Conservation (phyloP, 768 basidiomycete species). For the Phallus indusiatus region DNA sequence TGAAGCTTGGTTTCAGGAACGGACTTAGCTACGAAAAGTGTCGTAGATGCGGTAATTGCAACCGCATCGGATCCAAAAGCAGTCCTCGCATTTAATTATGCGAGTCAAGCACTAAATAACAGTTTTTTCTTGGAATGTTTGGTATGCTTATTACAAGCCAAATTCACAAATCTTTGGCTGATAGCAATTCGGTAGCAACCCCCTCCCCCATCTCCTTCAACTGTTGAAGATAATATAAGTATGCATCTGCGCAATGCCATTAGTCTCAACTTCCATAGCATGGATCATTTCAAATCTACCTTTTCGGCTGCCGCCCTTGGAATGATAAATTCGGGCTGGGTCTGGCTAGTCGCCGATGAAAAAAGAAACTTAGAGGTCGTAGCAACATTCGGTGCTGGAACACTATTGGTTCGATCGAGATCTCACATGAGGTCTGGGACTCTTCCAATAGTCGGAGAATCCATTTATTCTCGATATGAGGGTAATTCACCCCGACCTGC, state of each 20-base stretch:
- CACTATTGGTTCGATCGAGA: constrained; percentile 67
- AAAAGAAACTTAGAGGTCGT: constrained; percentile 57
- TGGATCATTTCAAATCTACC: constrained; percentile 61
- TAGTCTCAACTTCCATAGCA: constrained; percentile 45
- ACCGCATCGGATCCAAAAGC: constrained; percentile 49
- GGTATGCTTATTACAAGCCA: constrained; percentile 37
- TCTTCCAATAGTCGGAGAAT: constrained; percentile 23
- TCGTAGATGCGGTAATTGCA: constrained; percentile 65
- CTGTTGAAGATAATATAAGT: constrained; percentile 31
- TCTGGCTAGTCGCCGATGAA: constrained; percentile 79
- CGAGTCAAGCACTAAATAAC: constrained; percentile 88
- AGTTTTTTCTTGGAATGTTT: constrained; percentile 85
- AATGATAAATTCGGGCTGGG: constrained; percentile 70
- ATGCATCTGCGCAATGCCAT: constrained; percentile 27
- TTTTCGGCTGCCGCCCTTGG: constrained; percentile 71
- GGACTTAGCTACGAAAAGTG: constrained; percentile 41
- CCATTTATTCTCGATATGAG: not conserved
- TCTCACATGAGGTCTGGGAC: constrained; percentile 12
- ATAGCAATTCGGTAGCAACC: constrained; percentile 17
- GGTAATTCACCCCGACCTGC: not conserved
- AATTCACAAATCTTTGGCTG: not conserved
- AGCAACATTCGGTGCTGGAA: constrained; percentile 84
- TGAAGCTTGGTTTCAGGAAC: constrained; percentile 34
- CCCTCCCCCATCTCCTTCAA: constrained; percentile 16
- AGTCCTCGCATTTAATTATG: constrained; percentile 79